Base-by-base conservation (phyloP, 1,139 yeast genomes). In the Hyphopichia buzzinii region DNA sequence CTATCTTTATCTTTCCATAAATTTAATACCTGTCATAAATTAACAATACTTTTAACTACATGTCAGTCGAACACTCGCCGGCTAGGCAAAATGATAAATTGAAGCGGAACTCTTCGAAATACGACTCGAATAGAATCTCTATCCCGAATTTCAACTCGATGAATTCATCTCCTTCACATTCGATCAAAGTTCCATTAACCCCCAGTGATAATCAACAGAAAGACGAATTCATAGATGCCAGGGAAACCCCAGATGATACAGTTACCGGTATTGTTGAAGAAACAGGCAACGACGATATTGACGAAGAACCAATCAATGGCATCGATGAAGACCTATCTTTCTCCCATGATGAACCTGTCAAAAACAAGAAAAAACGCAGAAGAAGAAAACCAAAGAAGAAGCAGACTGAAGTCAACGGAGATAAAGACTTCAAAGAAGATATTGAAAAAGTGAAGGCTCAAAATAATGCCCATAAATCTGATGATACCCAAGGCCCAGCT, bases 401-500 rank as follows among this genome's bases (percentile, higher is more conserved):
- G 10, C 8, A 6, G 10, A 19, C 6, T 10, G 23, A 10, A 6
- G 8, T 7, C 8, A 19, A 19, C 12, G 19, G 26, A 22, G 32
- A 22, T 4, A 25, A 21, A n/a, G 32, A 21, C 10, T 11, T 15
- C 8, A 23, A 24, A n/a, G 33, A 30, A 14, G 33, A 30, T 24
- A 24, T 30, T 15, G 21, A 30, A 14, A 22, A 12, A 7, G 33
- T 26, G 10, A 30, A 30, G 17, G 7, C 17, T n/a, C 26, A 22
- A 22, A 8, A 6, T 5, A 26, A 16, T 15, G 13, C 13, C 11
- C 13, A 13, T n/a, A 8, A 25, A 16, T 25, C 32, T 15, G 12
- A 17, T n/a, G 27, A 31, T 16, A 23, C 26, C 29, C 17, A 35
- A 25, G 17, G 23, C 23, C 25, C 40, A 27, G 44, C 41, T 11